Percentiles rank a stretch among this genome's conserved stretches.
Conservation (phyloP, 495 filamentous ascomycete species). For the Penicillium diatomitis region DNA sequence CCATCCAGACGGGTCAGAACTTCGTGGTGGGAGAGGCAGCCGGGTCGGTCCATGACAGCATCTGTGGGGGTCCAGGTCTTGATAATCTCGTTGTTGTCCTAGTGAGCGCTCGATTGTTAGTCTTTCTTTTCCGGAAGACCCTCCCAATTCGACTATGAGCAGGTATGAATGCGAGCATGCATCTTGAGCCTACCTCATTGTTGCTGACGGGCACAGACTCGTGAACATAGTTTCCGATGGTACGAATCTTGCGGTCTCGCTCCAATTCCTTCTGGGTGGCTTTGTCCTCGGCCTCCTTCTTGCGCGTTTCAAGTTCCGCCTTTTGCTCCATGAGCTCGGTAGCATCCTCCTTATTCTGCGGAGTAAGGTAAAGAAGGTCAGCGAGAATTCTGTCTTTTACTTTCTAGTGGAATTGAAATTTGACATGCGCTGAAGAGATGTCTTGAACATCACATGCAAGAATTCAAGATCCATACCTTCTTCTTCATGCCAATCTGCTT, state of each 20-base stretch:
- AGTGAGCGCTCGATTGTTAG: neutral
- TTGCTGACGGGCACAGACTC: conserved; percentile 83
- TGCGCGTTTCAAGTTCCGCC: conserved; percentile 63
- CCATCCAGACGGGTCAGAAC: conserved; percentile 81
- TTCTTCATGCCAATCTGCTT: conserved; percentile 89
- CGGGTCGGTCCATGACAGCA: conserved; percentile 55
- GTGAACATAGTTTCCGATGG: conserved; percentile 90
- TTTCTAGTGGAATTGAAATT: too few species aligned
- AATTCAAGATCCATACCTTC: conserved; percentile 46
- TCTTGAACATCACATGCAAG: too few species aligned
- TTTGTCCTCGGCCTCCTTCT: conserved; percentile 63
- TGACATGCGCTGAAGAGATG: too few species aligned
- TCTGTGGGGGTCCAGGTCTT: conserved; percentile 73
- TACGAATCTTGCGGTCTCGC: conserved; percentile 68
- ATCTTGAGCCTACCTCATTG: conserved; percentile 52
- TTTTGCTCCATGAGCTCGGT: conserved; percentile 67
- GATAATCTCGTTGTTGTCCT: conserved; percentile 73
- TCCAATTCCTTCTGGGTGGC: conserved; percentile 64
- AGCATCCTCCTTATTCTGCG: conserved; percentile 75
- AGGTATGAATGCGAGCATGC: too few species aligned
- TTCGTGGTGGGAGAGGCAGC: conserved; percentile 86
- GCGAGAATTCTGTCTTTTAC: too few species aligned
- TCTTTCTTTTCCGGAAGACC: neutral
- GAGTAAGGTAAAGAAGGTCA: neutral
- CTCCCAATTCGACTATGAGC: too few species aligned